A percentile compares a stretch with the other conserved stretches of the same genome.
phyloP scores from a whole-genome alignment of 495 filamentous ascomycete species.

The Achaetomiella virescens region DNA sequence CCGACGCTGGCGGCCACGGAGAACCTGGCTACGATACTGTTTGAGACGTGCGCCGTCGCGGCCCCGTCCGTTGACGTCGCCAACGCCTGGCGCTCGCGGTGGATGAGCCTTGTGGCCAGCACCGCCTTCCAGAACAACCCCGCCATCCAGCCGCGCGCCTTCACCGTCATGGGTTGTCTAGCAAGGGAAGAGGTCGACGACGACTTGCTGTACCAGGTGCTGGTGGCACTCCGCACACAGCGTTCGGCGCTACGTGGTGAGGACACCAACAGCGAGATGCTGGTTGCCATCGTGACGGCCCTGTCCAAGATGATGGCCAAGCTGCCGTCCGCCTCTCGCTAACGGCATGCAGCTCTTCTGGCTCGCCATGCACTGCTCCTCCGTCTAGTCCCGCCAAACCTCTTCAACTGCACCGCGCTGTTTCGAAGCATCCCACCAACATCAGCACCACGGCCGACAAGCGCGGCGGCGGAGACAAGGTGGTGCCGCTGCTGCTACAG shows the following conservation, averaged over 20 bases:
- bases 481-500: slow-evolving; percentile 51
- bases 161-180: slow-evolving; percentile 63
- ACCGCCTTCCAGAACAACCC: slow-evolving; percentile 67
- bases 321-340: slow-evolving; percentile 54
- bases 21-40: slow-evolving; percentile 47
- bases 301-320: slow-evolving; percentile 66
- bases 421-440: slow-evolving; percentile 56
- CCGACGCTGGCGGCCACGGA: slow-evolving; percentile 47
- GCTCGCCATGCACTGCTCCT: slow-evolving; percentile 60
- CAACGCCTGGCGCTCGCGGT: slow-evolving; percentile 62
- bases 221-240: slow-evolving; percentile 57
- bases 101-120: slow-evolving; percentile 65
- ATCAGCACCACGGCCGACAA: slow-evolving; percentile 52
- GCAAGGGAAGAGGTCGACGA: slow-evolving; percentile 63
- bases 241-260: slow-evolving; percentile 52
- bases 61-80: slow-evolving; percentile 57
- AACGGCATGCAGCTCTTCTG: slow-evolving; percentile 64
- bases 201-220: slow-evolving; percentile 61
- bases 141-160: slow-evolving; percentile 59
- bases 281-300: slow-evolving; percentile 56
- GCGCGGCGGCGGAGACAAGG: slow-evolving; percentile 48
- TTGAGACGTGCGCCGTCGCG: slow-evolving; percentile 55
- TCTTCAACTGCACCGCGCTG: slow-evolving; percentile 56
- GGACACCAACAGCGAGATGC: slow-evolving; percentile 56
- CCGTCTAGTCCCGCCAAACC: slow-evolving; percentile 49